Percentiles rank a stretch among this genome's conserved stretches.
phyloP scores from a whole-genome alignment of 176 grass and related monocot species.

The Tillandsia fasciculata region DNA sequence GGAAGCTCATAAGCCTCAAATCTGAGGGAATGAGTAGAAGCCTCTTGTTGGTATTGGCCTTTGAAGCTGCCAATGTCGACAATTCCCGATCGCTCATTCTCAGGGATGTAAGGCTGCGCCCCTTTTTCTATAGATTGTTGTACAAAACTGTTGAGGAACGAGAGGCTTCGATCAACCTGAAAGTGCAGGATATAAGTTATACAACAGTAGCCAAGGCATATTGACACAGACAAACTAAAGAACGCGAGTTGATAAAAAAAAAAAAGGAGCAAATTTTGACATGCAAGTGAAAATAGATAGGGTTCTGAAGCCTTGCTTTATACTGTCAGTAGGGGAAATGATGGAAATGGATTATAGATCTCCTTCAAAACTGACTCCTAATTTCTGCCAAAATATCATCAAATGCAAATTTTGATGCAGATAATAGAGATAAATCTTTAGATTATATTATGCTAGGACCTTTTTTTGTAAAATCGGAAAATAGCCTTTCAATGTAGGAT shows the following conservation, averaged over 20 bases:
- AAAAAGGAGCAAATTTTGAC: background rate
- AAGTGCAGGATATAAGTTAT: constrained; percentile 20
- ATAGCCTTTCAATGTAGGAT: background rate
- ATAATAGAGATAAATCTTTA: no score
- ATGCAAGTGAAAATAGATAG: background rate
- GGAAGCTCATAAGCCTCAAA: constrained; percentile 98
- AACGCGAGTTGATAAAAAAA: background rate
- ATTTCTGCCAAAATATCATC: no score
- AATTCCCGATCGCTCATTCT: constrained; percentile 59
- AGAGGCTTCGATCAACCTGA: constrained; percentile 69
- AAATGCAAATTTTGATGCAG: no score
- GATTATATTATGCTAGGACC: no score
- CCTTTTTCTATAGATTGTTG: constrained; percentile 91
- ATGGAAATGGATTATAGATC: no score
- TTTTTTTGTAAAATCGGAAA: background rate
- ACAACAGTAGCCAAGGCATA: background rate
- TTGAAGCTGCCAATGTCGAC: constrained; percentile 41
- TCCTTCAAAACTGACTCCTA: no score
- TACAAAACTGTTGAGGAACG: constrained; percentile 68
- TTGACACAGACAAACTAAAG: background rate
- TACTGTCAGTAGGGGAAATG: no score
- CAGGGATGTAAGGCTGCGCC: constrained; percentile 69
- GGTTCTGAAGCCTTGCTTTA: background rate
- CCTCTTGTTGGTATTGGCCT: constrained; percentile 67
- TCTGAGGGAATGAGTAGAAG: constrained; percentile 68